phyloP scores from a whole-genome alignment of 768 basidiomycete genomes.

The Holtermannia corniformis region DNA sequence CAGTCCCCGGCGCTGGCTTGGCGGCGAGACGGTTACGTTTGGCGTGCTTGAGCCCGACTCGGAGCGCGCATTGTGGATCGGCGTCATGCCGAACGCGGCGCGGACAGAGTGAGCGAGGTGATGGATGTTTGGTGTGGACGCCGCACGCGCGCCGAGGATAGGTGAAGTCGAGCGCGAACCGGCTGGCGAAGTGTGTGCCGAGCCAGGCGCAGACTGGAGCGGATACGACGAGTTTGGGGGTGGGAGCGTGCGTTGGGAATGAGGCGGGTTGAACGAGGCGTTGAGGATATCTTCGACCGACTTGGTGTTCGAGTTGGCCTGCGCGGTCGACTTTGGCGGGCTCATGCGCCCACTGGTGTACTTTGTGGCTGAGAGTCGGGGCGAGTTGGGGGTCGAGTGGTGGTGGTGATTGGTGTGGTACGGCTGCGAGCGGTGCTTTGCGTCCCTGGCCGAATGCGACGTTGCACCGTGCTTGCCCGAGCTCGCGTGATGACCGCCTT shows the following conservation, averaged over 20 bases:
- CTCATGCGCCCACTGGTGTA: constrained; percentile 23
- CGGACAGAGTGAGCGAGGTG: constrained; percentile 77
- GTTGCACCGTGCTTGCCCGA: constrained; percentile 39
- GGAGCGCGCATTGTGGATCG: constrained; percentile 47
- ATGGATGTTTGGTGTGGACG: constrained; percentile 43
- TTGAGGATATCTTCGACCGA: constrained; percentile 44
- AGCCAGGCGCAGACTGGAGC: constrained; percentile 30
- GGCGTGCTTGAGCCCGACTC: constrained; percentile 5
- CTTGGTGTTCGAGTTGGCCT: not conserved
- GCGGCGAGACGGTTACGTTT: constrained; percentile 15
- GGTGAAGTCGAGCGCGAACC: constrained; percentile 35
- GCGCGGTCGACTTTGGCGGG: constrained; percentile 19
- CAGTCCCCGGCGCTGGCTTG: no score
- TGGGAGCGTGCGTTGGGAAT: constrained; percentile 31
- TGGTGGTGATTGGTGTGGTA: constrained; percentile 15
- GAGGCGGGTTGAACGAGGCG: constrained; percentile 23
- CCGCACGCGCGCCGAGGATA: constrained; percentile 17
- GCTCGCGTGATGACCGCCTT: constrained; percentile 35
- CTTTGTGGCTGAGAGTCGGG: constrained; percentile 21
- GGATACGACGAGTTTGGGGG: constrained; percentile 32
- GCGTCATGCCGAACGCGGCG: constrained; percentile 85
- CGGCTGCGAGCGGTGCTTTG: constrained; percentile 35
- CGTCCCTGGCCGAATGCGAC: constrained; percentile 31
- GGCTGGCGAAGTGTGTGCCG: constrained; percentile 30
- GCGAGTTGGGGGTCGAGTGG: constrained; percentile 29